These are phyloP conservation scores for Fraxinus platypoda DNA, from an alignment of 305 asterid genomes.

Conservation along the genomic window DNA sequence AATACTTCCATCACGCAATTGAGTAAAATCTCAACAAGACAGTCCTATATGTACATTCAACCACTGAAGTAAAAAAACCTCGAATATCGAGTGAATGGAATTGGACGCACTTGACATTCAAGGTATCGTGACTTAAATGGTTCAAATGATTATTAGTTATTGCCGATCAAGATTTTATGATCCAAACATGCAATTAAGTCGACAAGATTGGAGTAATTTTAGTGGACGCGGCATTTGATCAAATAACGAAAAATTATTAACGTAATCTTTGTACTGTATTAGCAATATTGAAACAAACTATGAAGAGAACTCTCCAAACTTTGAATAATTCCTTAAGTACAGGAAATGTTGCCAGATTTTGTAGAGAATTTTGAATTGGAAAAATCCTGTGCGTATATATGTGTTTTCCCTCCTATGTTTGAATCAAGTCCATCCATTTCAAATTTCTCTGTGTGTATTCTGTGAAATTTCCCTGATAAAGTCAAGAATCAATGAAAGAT, in stretches of 20 bases:
- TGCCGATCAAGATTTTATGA: neutral
- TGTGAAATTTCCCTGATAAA: neutral
- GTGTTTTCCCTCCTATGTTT: too few species aligned
- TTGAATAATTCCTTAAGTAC: neutral
- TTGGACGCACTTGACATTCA: neutral
- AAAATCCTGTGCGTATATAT: too few species aligned
- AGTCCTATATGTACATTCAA: neutral
- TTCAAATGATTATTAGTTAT: neutral
- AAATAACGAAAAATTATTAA: neutral
- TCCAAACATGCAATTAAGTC: neutral
- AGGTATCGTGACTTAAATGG: neutral
- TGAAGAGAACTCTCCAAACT: neutral
- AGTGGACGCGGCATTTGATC: neutral
- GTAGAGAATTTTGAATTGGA: too few species aligned
- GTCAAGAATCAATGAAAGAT: constrained; percentile 5
- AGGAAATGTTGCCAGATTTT: too few species aligned
- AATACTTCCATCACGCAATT: neutral
- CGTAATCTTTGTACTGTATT: neutral
- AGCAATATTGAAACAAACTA: neutral
- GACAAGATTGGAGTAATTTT: neutral
- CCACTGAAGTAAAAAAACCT: neutral
- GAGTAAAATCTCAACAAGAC: neutral
- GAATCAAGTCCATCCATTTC: too few species aligned
- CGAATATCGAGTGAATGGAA: neutral
- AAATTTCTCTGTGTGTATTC: too few species aligned